A percentile compares a stretch with the other conserved stretches of the same genome.
These are phyloP conservation scores for Drechslerella coelobrocha DNA, from an alignment of 2,329 filamentous ascomycete genomes.

Conservation along the genomic window DNA sequence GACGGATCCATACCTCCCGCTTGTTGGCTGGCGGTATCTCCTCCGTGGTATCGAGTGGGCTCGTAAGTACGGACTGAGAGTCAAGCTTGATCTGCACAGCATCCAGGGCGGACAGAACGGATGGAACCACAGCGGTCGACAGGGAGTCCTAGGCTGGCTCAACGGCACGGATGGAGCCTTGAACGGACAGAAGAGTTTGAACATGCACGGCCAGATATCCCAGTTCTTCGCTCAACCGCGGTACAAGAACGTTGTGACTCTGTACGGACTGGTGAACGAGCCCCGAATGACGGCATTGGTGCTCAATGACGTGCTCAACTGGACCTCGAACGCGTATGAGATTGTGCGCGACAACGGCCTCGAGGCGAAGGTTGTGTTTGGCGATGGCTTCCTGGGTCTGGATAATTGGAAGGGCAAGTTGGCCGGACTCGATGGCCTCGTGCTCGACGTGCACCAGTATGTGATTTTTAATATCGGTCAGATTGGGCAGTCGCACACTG, in stretches of 20 bases:
- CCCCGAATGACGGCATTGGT: conserved; percentile 81
- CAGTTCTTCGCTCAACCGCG: conserved; percentile 92
- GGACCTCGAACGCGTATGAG: conserved; percentile 77
- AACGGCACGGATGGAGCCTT: conserved; percentile 78
- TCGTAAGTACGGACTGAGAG: conserved; percentile 85
- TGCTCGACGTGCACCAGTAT: conserved; percentile 98
- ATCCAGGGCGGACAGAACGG: conserved; percentile 93
- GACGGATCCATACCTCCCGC: conserved; percentile 83
- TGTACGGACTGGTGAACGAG: conserved; percentile 96
- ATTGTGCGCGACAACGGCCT: conserved; percentile 77
- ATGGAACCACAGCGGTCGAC: conserved; percentile 92
- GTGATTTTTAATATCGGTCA: conserved; percentile 95
- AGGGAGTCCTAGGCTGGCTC: conserved; percentile 83
- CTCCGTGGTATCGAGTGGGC: conserved; percentile 92
- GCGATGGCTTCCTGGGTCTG: conserved; percentile 92
- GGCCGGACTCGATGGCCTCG: conserved; percentile 72
- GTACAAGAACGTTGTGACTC: conserved; percentile 87
- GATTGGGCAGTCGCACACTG: conserved; percentile 78
- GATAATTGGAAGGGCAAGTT: conserved; percentile 88
- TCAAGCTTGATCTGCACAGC: conserved; percentile 93
- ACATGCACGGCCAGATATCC: conserved; percentile 84
- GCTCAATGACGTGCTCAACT: conserved; percentile 71
- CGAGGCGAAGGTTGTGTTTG: conserved; percentile 77
- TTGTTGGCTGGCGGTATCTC: conserved; percentile 90
- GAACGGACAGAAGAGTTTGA: conserved; percentile 65